These are phyloP conservation scores for Globisporangium yorkense DNA, from an alignment of 352 stramenopile genomes.

Conservation along the genomic window DNA sequence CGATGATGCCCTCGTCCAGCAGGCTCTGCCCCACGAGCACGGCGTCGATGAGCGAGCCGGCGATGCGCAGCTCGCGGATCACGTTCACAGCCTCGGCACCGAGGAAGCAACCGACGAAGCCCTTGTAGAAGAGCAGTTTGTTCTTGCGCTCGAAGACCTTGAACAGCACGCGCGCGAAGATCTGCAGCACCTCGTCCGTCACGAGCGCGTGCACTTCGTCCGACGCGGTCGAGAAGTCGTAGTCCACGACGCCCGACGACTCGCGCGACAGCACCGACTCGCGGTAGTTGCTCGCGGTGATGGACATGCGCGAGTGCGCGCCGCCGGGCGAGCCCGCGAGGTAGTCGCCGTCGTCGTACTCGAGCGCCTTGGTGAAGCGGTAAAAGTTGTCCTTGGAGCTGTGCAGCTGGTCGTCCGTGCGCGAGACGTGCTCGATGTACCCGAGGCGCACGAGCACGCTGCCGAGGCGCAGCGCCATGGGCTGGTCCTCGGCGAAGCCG, in stretches of 20 bases:
- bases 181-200: constrained; percentile 66
- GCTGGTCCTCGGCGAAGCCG: constrained; percentile 75
- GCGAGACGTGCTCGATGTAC: constrained; percentile 80
- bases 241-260: constrained; percentile 47
- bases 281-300: constrained; percentile 65
- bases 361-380: constrained; percentile 64
- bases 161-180: constrained; percentile 63
- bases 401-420: constrained; percentile 69
- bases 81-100: constrained; percentile 81
- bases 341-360: constrained; percentile 36
- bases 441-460: constrained; percentile 78
- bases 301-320: constrained; percentile 31
- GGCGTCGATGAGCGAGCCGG: constrained; percentile 64
- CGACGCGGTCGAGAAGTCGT: constrained; percentile 68
- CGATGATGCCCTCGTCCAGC: constrained; percentile 74
- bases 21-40: constrained; percentile 76
- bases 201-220: constrained; percentile 78
- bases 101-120: constrained; percentile 74
- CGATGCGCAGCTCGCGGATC: constrained; percentile 71
- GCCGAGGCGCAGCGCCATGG: constrained; percentile 57
- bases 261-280: constrained; percentile 71
- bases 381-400: constrained; percentile 86
- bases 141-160: constrained; percentile 86
- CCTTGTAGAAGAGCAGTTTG: constrained; percentile 87
- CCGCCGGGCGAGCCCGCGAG: constrained; percentile 18